A percentile compares a stretch with the other conserved stretches of the same genome.
These are phyloP conservation scores for Mycena epipterygia DNA, from an alignment of 768 basidiomycete genomes.

Conservation along the genomic window DNA sequence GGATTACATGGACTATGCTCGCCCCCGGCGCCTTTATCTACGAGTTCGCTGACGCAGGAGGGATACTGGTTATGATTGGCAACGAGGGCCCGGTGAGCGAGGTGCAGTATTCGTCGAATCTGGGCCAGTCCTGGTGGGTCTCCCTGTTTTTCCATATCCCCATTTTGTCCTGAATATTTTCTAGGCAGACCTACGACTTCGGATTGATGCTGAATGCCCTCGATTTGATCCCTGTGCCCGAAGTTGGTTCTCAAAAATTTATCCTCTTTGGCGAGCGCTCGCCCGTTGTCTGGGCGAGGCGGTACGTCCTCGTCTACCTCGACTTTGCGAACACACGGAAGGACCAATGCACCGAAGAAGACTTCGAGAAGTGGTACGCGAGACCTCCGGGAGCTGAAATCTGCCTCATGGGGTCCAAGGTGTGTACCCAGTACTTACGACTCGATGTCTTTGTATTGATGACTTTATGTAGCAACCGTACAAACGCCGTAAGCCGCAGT, in stretches of 20 bases:
- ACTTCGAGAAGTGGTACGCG: slow-evolving; percentile 94
- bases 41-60: slow-evolving; percentile 94
- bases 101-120: slow-evolving; percentile 84
- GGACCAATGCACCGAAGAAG: slow-evolving; percentile 75
- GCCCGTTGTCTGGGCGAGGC: slow-evolving; percentile 83
- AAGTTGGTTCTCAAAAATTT: slow-evolving; percentile 97
- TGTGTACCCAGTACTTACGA: no score
- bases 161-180: neutral
- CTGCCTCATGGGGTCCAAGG: slow-evolving; percentile 97
- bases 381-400: slow-evolving; percentile 69
- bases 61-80: slow-evolving; percentile 84
- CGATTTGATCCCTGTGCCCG: slow-evolving; percentile 88
- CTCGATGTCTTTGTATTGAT: neutral
- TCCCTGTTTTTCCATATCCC: neutral
- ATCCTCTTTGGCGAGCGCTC: no score
- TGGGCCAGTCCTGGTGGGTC: slow-evolving; percentile 86
- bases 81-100: slow-evolving; percentile 84
- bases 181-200: slow-evolving; percentile 79
- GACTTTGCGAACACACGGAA: slow-evolving; percentile 83
- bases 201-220: slow-evolving; percentile 79
- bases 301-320: slow-evolving; percentile 81
- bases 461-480: slow-evolving; percentile 87
- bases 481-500: slow-evolving; percentile 82
- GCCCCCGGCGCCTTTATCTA: slow-evolving; percentile 87
- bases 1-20: slow-evolving; percentile 88